phyloP scores from a whole-genome alignment of 2,329 filamentous ascomycete species.

The Colletotrichum neosansevieriae region DNA sequence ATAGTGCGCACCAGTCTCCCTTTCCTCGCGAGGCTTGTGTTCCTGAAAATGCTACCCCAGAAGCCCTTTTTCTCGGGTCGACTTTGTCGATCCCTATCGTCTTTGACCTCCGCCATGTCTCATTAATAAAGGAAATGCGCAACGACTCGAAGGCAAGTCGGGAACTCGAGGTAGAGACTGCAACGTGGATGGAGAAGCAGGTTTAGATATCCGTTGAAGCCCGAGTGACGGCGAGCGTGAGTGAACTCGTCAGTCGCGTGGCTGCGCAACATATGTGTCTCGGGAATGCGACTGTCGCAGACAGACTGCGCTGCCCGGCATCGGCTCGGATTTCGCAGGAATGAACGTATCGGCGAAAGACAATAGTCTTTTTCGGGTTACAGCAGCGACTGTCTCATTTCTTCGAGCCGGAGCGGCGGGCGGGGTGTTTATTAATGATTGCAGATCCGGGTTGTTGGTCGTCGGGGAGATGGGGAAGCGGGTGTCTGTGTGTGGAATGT shows the following conservation, averaged over 20 bases:
- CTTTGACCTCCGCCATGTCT: constrained; percentile 50
- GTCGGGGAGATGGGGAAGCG: constrained; percentile 22
- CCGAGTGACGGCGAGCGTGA: constrained; percentile 17
- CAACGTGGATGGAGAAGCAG: constrained; percentile 5
- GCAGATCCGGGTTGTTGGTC: constrained; percentile 4
- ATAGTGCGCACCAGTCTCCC: constrained; percentile 50
- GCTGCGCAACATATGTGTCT: constrained; percentile 39
- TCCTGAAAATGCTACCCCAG: constrained; percentile 63
- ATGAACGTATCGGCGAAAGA: background rate
- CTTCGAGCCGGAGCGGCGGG: background rate
- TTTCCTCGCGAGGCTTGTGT: constrained; percentile 56
- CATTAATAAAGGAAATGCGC: constrained; percentile 25
- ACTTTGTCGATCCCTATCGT: constrained; percentile 36
- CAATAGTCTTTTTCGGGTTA: background rate
- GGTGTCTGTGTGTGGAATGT: constrained; percentile 37
- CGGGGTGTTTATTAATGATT: background rate
- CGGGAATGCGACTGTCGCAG: constrained; percentile 42
- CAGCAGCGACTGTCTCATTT: constrained; percentile 12
- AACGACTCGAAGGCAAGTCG: background rate
- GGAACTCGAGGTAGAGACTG: background rate
- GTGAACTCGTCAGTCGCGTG: constrained; percentile 40
- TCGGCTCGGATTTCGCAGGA: constrained; percentile 19
- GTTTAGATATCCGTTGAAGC: constrained; percentile 13
- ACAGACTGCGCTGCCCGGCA: constrained; percentile 26
- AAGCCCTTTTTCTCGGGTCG: constrained; percentile 59